A percentile compares a stretch with the other conserved stretches of the same genome.
phyloP scores from a whole-genome alignment of 1,284 basidiomycete genomes.

The Fomitopsis palustris region DNA sequence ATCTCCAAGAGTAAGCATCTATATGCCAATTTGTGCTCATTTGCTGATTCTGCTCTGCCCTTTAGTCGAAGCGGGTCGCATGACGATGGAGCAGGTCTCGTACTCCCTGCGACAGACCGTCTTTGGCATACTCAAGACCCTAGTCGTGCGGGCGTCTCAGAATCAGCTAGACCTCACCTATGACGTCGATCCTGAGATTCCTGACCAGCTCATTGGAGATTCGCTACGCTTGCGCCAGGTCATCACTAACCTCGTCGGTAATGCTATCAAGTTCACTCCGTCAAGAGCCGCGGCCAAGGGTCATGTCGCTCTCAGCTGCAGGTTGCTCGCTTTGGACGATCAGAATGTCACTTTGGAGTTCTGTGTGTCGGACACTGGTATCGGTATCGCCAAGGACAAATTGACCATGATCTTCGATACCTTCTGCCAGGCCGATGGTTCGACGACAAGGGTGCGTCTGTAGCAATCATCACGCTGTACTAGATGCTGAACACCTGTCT shows the following conservation, averaged over 20 bases:
- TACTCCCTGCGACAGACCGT: conserved; percentile 98
- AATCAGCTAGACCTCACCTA: conserved; percentile 97
- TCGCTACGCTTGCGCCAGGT: conserved; percentile 91
- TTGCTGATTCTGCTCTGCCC: conserved; percentile 8
- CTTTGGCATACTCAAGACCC: conserved; percentile 96
- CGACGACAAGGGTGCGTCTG: conserved; percentile 70
- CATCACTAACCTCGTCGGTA: conserved; percentile 93
- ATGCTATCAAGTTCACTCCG: conserved; percentile 95
- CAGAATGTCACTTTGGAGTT: conserved; percentile 90
- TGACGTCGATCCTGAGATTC: conserved; percentile 94
- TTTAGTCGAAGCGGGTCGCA: conserved; percentile 93
- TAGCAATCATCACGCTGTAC: neutral
- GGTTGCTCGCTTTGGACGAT: conserved; percentile 73
- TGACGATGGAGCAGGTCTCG: conserved; percentile 99
- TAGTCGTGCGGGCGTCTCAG: conserved; percentile 97
- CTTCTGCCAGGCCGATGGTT: conserved; percentile 98
- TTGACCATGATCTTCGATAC: conserved; percentile 99
- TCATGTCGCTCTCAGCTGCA: conserved; percentile 87
- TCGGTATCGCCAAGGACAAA: conserved; percentile 99
- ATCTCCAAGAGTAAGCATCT: conserved; percentile 88
- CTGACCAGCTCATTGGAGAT: conserved; percentile 96
- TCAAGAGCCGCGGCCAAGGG: conserved; percentile 77
- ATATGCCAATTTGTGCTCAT: conserved; percentile 2
- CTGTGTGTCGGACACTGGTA: conserved; percentile 97
- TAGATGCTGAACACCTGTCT: conserved; percentile 1